These are phyloP conservation scores for Spinellus fusiger DNA, from an alignment of 192 early-diverging fungal species.

Conservation along the genomic window DNA sequence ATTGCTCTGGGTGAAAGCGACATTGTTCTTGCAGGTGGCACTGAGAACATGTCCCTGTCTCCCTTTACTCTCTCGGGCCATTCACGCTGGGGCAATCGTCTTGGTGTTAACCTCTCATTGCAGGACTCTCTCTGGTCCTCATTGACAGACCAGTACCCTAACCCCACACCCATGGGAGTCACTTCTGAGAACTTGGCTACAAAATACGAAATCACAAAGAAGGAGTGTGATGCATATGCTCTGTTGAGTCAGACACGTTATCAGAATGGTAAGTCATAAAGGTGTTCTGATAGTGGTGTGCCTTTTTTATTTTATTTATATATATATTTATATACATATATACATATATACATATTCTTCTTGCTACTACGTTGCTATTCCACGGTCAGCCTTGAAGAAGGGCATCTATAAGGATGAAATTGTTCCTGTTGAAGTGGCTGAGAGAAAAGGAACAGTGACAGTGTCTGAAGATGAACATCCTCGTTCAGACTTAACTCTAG, in stretches of 20 bases:
- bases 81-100: constrained; percentile 75
- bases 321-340: not conserved
- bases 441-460: constrained; percentile 64
- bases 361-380: not conserved
- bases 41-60: constrained; percentile 93
- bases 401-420: constrained; percentile 82
- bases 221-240: constrained; percentile 83
- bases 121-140: constrained; percentile 85
- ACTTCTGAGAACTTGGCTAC: constrained; percentile 90
- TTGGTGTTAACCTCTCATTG: constrained; percentile 83
- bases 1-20: constrained; percentile 78
- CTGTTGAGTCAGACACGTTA: constrained; percentile 81
- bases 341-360: not conserved
- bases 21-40: constrained; percentile 82
- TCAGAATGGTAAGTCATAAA: constrained; percentile 53
- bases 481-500: constrained; percentile 78
- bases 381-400: constrained; percentile 27
- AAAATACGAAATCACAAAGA: constrained; percentile 75
- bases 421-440: constrained; percentile 75
- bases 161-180: constrained; percentile 81
- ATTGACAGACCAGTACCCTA: constrained; percentile 81
- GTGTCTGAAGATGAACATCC: constrained; percentile 85
- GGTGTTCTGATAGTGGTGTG: not conserved
- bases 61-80: constrained; percentile 74
- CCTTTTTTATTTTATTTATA: not conserved